Percentiles rank a stretch among this genome's conserved stretches.
These are phyloP conservation scores for Extremus antarcticus DNA, from an alignment of 495 filamentous ascomycete species.

Conservation along the genomic window DNA sequence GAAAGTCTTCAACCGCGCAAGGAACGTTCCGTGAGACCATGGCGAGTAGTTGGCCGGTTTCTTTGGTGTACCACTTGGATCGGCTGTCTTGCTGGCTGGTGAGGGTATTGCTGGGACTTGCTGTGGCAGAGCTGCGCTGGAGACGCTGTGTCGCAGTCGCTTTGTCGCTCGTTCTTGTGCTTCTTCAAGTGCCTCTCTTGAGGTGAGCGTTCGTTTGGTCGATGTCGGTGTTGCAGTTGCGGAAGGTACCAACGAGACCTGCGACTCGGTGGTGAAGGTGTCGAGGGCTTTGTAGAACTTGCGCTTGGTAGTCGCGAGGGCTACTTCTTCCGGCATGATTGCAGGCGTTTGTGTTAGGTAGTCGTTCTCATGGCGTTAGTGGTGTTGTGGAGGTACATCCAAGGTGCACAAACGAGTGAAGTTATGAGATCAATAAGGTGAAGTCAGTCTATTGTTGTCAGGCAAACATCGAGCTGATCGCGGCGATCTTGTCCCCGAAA, in stretches of 20 bases:
- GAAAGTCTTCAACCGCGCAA: slow-evolving; percentile 74
- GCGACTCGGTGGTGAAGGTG: slow-evolving; percentile 22
- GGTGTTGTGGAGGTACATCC: no score
- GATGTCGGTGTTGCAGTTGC: slow-evolving; percentile 2
- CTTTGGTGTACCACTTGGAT: background rate
- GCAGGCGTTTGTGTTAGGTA: background rate
- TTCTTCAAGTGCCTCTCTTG: slow-evolving; percentile 9
- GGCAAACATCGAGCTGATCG: no score
- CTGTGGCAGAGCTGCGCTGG: slow-evolving; percentile 2
- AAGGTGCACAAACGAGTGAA: no score
- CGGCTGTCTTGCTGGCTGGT: background rate
- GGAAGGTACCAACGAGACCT: slow-evolving; percentile 8
- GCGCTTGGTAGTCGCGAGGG: slow-evolving; percentile 32
- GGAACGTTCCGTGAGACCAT: slow-evolving; percentile 55
- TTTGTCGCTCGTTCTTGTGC: slow-evolving; percentile 13
- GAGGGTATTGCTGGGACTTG: background rate
- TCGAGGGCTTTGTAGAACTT: slow-evolving; percentile 35
- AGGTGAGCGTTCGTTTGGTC: slow-evolving; percentile 10
- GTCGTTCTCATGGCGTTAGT: no score
- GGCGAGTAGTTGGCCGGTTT: slow-evolving; percentile 15
- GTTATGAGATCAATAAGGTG: no score
- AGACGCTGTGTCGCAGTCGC: slow-evolving; percentile 12
- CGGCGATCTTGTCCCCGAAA: no score
- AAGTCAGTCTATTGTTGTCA: no score
- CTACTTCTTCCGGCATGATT: slow-evolving; percentile 3